These are phyloP conservation scores for Aurifilum marmelostoma DNA, from an alignment of 2,329 filamentous ascomycete genomes.

Conservation along the genomic window DNA sequence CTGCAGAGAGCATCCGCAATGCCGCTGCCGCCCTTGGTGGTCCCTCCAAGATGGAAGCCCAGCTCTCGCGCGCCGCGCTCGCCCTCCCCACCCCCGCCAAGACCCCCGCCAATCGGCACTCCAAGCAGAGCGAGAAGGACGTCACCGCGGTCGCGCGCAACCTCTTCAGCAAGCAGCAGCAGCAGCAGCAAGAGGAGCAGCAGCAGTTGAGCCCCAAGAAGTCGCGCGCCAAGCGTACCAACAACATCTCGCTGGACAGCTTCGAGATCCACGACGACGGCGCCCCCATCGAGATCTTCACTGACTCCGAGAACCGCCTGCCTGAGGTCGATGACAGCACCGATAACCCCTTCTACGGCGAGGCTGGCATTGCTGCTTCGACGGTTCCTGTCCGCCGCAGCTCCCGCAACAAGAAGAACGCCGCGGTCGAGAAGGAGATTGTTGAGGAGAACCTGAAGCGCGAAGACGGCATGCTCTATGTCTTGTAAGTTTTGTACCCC, in stretches of 20 bases:
- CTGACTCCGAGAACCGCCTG: constrained; percentile 77
- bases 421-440: constrained; percentile 60
- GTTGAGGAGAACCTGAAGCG: constrained; percentile 58
- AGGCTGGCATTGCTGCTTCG: constrained; percentile 42
- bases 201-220: constrained; percentile 57
- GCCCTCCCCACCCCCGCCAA: constrained; percentile 77
- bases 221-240: constrained; percentile 60
- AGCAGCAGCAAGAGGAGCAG: constrained; percentile 32
- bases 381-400: constrained; percentile 53
- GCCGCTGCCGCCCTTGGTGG: constrained; percentile 49
- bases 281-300: constrained; percentile 71
- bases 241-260: constrained; percentile 58
- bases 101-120: constrained; percentile 69
- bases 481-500: constrained; percentile 66
- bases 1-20: constrained; percentile 47
- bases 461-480: constrained; percentile 73
- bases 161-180: constrained; percentile 52
- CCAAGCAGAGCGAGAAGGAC: constrained; percentile 52
- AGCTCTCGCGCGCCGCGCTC: constrained; percentile 42
- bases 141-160: constrained; percentile 62
- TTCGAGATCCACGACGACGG: constrained; percentile 61
- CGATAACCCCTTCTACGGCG: constrained; percentile 74
- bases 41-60: constrained; percentile 31
- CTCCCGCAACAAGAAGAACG: constrained; percentile 53
- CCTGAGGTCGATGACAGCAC: constrained; percentile 67